Evolutionary conservation across 2,329 filamentous ascomycete genomes (phyloP), one percentile per base, ranked within the genome.

Genomic region (Aspergillus latus): DNA sequence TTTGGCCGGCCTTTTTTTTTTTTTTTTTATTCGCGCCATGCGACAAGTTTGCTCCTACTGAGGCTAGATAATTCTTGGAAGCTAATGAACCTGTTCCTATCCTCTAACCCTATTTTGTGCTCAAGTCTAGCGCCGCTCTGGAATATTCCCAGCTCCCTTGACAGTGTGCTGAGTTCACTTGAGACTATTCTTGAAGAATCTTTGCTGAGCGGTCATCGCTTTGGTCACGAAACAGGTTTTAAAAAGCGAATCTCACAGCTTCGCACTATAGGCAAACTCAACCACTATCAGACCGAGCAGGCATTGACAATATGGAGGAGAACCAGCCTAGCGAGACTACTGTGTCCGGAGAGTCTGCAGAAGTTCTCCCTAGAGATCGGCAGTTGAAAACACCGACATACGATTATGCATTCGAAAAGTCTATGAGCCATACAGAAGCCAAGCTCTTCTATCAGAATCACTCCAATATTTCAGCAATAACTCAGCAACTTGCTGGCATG

Each of bases 371-470:
- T 39, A 68, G 74, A 61, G 76, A 77, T 59, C 68, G 67, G 40
- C 81, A 84, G 68, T 76, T 80, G 56, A 88, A 87, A 70, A 96
- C 92, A 7, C 90, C 92, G 16, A 95, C 92, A 70, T 97, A 96
- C 76, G 92, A 97, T 74, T 91, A 93, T 68, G 88, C 93, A 51
- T 89, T 90, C 52, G 94, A 99, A 75, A 95, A 94, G 67, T 90
- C 93, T 68, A 89, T 96, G 86, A 95, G 88, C 68, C 92, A 96
- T 73, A 88, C 90, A 28, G 94, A 99, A 72, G 90, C 93, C 58
- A 97, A 96, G 74, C 83, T 97, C 60, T 96, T 97, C 77, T 99
- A 96, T 73, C 93, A 97, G 76, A 84, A 90, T 63, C 92, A 90
- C 74, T 89, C 21, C 70, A 74, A 58, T 60, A 26, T n/a, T 39